Conservation (phyloP, 2,329 filamentous ascomycete species). For the Ceratocystiopsis sp. region DNA sequence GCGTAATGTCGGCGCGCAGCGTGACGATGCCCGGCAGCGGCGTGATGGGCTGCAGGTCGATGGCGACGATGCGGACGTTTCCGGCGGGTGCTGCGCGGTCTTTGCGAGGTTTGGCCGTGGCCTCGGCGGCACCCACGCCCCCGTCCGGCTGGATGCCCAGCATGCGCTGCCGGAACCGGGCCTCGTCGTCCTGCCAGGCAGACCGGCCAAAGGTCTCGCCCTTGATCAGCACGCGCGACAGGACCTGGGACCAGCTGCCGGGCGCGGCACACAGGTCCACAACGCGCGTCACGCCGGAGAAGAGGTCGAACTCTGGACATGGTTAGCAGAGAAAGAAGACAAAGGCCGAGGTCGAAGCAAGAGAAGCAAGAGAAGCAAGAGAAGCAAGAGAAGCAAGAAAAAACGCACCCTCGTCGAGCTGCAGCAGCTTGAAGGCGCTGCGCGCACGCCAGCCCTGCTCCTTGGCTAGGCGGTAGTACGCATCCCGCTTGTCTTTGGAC, state of each 20-base stretch:
- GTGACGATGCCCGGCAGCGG: conserved; percentile 85
- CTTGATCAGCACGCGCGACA: conserved; percentile 84
- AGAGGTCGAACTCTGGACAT: conserved; percentile 71
- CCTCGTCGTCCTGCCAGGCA: conserved; percentile 75
- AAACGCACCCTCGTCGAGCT: conserved; percentile 62
- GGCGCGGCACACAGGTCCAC: conserved; percentile 93
- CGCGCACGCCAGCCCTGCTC: conserved; percentile 97
- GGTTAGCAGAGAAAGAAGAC: background rate
- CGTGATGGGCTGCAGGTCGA: conserved; percentile 91
- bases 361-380: no score
- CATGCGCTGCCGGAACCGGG: conserved; percentile 44
- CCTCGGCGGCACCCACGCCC: background rate
- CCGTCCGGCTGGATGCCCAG: conserved; percentile 23
- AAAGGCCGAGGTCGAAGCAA: background rate
- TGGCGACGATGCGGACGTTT: conserved; percentile 84
- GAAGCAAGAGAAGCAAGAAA: background rate
- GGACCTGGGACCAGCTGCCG: conserved; percentile 92
- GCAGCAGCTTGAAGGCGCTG: conserved; percentile 91
- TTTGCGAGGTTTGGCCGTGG: no score
- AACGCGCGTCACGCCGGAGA: conserved; percentile 75
- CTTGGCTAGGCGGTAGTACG: conserved; percentile 94
- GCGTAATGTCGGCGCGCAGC: conserved; percentile 88
- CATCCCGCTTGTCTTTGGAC: conserved; percentile 96
- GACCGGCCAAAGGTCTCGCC: conserved; percentile 76
- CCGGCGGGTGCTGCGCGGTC: conserved; percentile 14